phyloP scores from a whole-genome alignment of 768 basidiomycete genomes.

The Cytidiella melzeri region DNA sequence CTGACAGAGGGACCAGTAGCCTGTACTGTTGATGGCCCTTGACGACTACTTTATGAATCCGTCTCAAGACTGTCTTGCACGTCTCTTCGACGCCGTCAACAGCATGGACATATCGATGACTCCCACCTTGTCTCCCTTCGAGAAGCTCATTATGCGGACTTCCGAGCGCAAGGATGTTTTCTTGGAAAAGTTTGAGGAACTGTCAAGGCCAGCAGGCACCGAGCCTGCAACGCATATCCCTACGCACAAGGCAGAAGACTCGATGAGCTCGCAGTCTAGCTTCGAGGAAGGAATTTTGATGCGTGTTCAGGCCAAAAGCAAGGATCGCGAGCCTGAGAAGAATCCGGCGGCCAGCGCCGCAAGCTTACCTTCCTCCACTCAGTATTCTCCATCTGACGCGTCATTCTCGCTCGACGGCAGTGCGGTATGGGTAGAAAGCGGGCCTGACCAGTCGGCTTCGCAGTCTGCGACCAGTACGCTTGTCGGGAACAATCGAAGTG shows the following conservation, averaged over 20 bases:
- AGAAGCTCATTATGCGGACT: constrained; percentile 84
- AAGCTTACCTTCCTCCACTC: constrained; percentile 26
- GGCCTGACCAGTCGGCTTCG: constrained; percentile 32
- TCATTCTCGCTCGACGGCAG: constrained; percentile 77
- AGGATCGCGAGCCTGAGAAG: constrained; percentile 8
- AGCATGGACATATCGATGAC: constrained; percentile 80
- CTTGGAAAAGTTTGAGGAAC: constrained; percentile 66
- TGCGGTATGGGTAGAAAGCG: constrained; percentile 79
- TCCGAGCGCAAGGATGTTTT: constrained; percentile 93
- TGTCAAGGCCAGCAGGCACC: constrained; percentile 15
- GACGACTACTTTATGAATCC: constrained; percentile 92
- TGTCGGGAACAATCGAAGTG: constrained; percentile 35
- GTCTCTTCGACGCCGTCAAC: constrained; percentile 90
- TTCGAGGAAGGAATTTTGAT: constrained; percentile 64
- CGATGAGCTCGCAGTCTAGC: constrained; percentile 53
- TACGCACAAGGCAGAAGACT: constrained; percentile 17
- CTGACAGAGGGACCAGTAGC: constrained; percentile 42
- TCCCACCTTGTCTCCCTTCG: constrained; percentile 70
- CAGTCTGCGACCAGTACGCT: constrained; percentile 12
- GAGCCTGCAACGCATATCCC: constrained; percentile 7
- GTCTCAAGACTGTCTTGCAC: constrained; percentile 83
- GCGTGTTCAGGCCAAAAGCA: constrained; percentile 24
- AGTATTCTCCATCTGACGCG: constrained; percentile 59
- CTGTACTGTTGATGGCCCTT: constrained; percentile 86
- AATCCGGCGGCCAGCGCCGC: constrained; percentile 30